These are phyloP conservation scores for Bolboschoenoplectus hybrid DNA, from an alignment of 202 grass and related monocot species.

Conservation along the genomic window DNA sequence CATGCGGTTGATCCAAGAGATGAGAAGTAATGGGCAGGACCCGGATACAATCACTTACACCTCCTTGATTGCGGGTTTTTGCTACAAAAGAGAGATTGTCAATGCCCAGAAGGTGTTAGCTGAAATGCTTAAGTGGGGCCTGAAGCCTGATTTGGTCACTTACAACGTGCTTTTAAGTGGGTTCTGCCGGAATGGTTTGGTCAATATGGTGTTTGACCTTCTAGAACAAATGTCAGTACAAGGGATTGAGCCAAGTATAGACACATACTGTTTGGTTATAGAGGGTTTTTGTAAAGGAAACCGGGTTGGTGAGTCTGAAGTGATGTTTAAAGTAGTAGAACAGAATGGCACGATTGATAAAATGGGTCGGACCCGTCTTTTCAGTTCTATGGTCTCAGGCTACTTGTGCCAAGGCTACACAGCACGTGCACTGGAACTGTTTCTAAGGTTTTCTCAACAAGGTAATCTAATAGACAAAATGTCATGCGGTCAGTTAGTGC, in stretches of 20 bases:
- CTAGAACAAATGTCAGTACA: slow-evolving; percentile 59
- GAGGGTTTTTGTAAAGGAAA: slow-evolving; percentile 66
- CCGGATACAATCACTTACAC: slow-evolving; percentile 81
- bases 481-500: slow-evolving; percentile 50
- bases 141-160: slow-evolving; percentile 70
- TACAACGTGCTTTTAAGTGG: slow-evolving; percentile 65
- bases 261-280: slow-evolving; percentile 70
- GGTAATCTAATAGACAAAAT: slow-evolving; percentile 61
- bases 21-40: slow-evolving; percentile 51
- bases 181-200: slow-evolving; percentile 60
- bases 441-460: slow-evolving; percentile 59
- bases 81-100: slow-evolving; percentile 62
- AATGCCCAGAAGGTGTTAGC: slow-evolving; percentile 65
- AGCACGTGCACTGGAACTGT: slow-evolving; percentile 56
- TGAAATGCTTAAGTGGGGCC: slow-evolving; percentile 61
- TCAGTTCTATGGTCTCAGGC: slow-evolving; percentile 81
- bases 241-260: slow-evolving; percentile 60
- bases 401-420: slow-evolving; percentile 64
- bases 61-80: slow-evolving; percentile 73
- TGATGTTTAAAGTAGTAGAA: slow-evolving; percentile 59
- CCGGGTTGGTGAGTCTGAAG: slow-evolving; percentile 63
- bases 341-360: slow-evolving; percentile 48
- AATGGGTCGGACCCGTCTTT: slow-evolving; percentile 33
- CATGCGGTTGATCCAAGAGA: slow-evolving; percentile 64
- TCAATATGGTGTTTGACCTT: slow-evolving; percentile 65